Conservation (phyloP, 805 yeast species). For the Lachancea nothofagi region DNA sequence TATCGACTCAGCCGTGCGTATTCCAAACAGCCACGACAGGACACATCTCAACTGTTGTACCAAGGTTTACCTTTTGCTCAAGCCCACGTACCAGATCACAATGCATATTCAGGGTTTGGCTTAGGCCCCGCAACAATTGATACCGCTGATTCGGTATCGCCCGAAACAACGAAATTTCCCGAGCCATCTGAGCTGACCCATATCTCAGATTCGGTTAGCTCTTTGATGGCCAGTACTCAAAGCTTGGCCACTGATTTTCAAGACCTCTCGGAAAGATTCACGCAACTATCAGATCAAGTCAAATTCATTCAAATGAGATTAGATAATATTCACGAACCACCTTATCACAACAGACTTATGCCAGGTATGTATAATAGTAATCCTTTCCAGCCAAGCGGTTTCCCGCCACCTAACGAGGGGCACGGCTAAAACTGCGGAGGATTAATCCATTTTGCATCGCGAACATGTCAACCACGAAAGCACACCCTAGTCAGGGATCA, state of each 20-base stretch:
- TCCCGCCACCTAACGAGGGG: too few species aligned
- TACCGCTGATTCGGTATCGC: not conserved
- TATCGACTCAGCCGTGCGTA: slow-evolving; percentile 1
- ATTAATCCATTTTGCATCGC: too few species aligned
- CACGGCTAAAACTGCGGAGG: too few species aligned
- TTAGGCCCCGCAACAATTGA: not conserved
- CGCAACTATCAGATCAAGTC: slow-evolving; percentile 5
- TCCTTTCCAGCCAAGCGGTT: too few species aligned
- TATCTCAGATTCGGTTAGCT: slow-evolving; percentile 1
- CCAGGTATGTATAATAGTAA: not conserved
- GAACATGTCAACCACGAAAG: too few species aligned
- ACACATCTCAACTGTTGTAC: not conserved
- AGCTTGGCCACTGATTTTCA: slow-evolving; percentile 5
- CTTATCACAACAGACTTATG: not conserved
- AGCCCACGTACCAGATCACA: not conserved
- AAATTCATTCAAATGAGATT: slow-evolving; percentile 4
- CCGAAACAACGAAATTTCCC: not conserved
- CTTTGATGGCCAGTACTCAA: slow-evolving; percentile 6
- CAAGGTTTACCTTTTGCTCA: not conserved
- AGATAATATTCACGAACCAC: not conserved
- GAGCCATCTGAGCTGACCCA: not conserved
- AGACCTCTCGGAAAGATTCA: slow-evolving; percentile 3
- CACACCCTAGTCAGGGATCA: too few species aligned
- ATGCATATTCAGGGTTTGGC: not conserved
- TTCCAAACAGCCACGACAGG: not conserved